A percentile compares a stretch with the other conserved stretches of the same genome.
These are phyloP conservation scores for Ascochyta rabiei DNA, from an alignment of 2,329 filamentous ascomycete genomes.

Conservation along the genomic window DNA sequence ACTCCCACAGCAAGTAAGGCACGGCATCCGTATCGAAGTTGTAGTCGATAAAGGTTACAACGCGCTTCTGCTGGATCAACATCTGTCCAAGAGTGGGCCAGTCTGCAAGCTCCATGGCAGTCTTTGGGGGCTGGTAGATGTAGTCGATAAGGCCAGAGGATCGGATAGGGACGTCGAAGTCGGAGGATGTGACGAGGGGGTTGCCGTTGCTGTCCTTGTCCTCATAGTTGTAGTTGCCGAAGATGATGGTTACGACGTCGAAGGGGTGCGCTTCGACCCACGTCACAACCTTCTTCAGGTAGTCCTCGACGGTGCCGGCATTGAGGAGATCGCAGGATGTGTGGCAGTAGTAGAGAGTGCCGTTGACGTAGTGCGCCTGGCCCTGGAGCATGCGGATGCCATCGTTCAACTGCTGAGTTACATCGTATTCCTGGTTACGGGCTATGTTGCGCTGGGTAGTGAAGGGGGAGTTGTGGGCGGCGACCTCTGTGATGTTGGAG, in stretches of 20 bases:
- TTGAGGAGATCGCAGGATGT: conserved; percentile 84
- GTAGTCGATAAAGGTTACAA: conserved; percentile 51
- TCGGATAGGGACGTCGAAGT: conserved; percentile 73
- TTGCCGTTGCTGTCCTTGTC: conserved; percentile 35
- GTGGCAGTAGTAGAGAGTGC: conserved; percentile 80
- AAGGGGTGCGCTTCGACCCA: conserved; percentile 84
- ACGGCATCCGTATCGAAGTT: conserved; percentile 75
- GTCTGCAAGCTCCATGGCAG: conserved; percentile 76
- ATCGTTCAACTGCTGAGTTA: conserved; percentile 49
- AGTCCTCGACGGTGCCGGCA: conserved; percentile 77
- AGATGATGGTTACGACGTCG: conserved; percentile 86
- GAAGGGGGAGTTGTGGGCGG: conserved; percentile 50
- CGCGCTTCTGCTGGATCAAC: conserved; percentile 45
- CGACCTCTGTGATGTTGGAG: conserved; percentile 51
- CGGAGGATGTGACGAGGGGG: conserved; percentile 63
- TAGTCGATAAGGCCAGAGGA: conserved; percentile 74
- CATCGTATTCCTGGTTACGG: conserved; percentile 46
- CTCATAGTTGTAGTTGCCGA: conserved; percentile 72
- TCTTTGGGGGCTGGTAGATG: conserved; percentile 75
- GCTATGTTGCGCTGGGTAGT: conserved; percentile 39
- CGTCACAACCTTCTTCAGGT: conserved; percentile 69
- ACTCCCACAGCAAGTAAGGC: conserved; percentile 88
- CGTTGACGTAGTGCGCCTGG: conserved; percentile 64
- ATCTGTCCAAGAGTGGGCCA: conserved; percentile 83
- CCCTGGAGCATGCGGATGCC: conserved; percentile 60